These are phyloP conservation scores for Oxalis stricta DNA, from an alignment of 441 rosid species.

Conservation along the genomic window DNA sequence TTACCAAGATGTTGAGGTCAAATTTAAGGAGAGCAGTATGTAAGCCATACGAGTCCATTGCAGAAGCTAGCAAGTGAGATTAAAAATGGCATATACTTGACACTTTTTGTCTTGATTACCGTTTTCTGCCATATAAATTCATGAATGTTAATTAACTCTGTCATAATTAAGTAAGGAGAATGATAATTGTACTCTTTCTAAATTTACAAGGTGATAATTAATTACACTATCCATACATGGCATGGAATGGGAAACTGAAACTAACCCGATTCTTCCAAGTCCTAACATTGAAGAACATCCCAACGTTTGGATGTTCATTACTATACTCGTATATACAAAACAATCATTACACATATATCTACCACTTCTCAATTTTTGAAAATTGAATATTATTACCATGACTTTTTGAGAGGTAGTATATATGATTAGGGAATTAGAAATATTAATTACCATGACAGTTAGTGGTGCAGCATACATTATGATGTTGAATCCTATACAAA, in stretches of 20 bases:
- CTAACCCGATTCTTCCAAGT: no score
- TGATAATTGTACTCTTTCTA: no score
- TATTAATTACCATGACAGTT: slow-evolving; percentile 41
- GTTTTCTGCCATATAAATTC: slow-evolving; percentile 12
- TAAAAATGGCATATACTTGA: slow-evolving; percentile 43
- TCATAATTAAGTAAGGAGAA: no score
- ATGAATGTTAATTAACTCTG: not conserved
- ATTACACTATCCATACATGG: no score
- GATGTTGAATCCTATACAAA: slow-evolving; percentile 41
- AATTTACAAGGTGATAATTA: no score
- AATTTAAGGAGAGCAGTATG: slow-evolving; percentile 31
- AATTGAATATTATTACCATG: not conserved
- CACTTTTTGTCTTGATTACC: slow-evolving; percentile 40
- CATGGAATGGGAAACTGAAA: no score
- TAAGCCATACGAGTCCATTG: slow-evolving; percentile 29
- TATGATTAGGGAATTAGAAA: not conserved
- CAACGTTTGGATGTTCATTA: no score
- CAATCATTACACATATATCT: no score
- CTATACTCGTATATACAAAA: no score
- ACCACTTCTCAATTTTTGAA: no score
- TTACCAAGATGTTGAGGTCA: slow-evolving; percentile 33
- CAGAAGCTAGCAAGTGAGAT: slow-evolving; percentile 28
- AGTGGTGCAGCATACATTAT: slow-evolving; percentile 60
- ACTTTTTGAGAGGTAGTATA: not conserved
- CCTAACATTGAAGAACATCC: no score